These are phyloP conservation scores for Mycena sp. DNA, from an alignment of 1,284 basidiomycete genomes.

Conservation along the genomic window DNA sequence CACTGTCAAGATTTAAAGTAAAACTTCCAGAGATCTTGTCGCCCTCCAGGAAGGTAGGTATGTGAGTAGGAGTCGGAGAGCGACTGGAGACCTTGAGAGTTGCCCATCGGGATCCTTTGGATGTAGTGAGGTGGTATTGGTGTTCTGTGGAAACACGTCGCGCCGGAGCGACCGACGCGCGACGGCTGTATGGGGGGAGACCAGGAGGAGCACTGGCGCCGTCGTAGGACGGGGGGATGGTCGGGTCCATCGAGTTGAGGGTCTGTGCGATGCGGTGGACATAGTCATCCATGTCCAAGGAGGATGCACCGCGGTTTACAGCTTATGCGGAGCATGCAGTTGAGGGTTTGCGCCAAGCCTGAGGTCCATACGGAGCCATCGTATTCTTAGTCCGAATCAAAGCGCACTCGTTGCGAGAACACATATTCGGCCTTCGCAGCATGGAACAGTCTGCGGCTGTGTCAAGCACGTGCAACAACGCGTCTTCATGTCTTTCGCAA, in stretches of 20 bases:
- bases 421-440: too few relatives aligned
- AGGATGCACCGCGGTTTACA: too few relatives aligned
- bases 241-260: conserved; percentile 29
- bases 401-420: too few relatives aligned
- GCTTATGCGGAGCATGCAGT: too few relatives aligned
- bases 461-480: too few relatives aligned
- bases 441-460: too few relatives aligned
- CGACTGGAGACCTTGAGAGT: conserved; percentile 28
- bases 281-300: conserved; percentile 21
- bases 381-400: too few relatives aligned
- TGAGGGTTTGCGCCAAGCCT: too few relatives aligned
- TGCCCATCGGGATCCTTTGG: conserved; percentile 25
- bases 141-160: conserved; percentile 26
- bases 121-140: conserved; percentile 21
- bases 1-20: conserved; percentile 12
- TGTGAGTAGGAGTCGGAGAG: conserved; percentile 5
- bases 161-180: not conserved
- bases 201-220: not conserved
- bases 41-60: conserved; percentile 24
- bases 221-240: conserved; percentile 19
- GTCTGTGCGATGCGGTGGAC: conserved; percentile 26
- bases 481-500: conserved; percentile 44
- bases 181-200: conserved; percentile 17
- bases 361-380: too few relatives aligned
- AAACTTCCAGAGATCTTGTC: conserved; percentile 23